Base-by-base conservation (phyloP, 176 grass and related monocot species). In the Paspalum vaginatum region DNA sequence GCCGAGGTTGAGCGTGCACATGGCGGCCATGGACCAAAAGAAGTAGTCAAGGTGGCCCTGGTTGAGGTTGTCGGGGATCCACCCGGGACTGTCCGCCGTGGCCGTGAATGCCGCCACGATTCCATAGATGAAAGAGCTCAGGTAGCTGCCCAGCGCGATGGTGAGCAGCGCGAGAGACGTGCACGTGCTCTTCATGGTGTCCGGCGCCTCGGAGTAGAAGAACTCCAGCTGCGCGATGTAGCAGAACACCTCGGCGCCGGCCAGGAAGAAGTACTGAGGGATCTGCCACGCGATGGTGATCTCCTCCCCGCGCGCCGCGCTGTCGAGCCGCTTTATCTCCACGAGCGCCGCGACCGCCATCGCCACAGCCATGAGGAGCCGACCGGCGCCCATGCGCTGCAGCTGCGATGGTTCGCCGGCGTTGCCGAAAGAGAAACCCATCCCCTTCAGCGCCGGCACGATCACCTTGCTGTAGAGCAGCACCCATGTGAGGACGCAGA, bases 171-270 rank as follows among this genome's bases (percentile, higher is more conserved):
- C 87, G 13, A 93, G 85, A 62, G 94, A 83, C 27, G 86, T 94
- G 78, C 94, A 97, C 7, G 85, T 89, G 94, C 84, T 97, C 81
- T 93, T 93, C 94, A 97, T 97, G 24, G 88, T 85, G 25, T 93
- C 89, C 25, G 94, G 91, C 60, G 91, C 91, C 87, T 97, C 88
- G 24, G 43, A 75, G 64, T 84, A 97, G 91, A 97, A 97, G 70
- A 97, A 97, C 84, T 97, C 91, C 7, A 97, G 81, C 79, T 91
- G 86, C 8, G 91, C 57, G 42, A 97, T 91, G 65, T 87, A 87
- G 64, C 74, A 85, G 72, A 97, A 91, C 15, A 90, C 78, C 70
- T 97, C 94, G 1, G 87, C 81, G 18, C 83, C 87, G 7, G 86
- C 94, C 22, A 93, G 75, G 24, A 93, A 14, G 57, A 89, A 79